phyloP scores from a whole-genome alignment of 345 rosid genomes.

The Citrus hindsii region DNA sequence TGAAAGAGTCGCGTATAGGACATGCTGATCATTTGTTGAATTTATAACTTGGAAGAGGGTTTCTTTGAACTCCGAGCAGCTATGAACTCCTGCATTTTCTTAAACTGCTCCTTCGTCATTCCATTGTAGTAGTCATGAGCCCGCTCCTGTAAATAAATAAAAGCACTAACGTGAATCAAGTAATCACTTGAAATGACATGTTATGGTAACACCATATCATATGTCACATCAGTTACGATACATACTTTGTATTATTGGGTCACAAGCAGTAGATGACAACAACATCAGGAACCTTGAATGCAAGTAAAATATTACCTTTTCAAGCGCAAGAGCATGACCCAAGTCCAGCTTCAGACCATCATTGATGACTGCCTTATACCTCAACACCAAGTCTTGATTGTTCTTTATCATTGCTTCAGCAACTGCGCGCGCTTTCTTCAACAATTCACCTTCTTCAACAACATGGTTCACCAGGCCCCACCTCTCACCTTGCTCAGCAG shows the following conservation, averaged over 20 bases:
- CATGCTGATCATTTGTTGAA: not conserved
- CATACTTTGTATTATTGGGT: not conserved
- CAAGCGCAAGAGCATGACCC: slow-evolving; percentile 66
- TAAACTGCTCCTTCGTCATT: slow-evolving; percentile 86
- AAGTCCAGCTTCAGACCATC: slow-evolving; percentile 81
- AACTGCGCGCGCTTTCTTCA: slow-evolving; percentile 63
- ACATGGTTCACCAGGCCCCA: slow-evolving; percentile 85
- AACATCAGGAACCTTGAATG: not conserved
- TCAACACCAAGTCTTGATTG: slow-evolving; percentile 69
- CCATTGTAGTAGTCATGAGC: slow-evolving; percentile 73
- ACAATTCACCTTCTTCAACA: slow-evolving; percentile 60
- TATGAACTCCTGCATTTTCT: slow-evolving; percentile 95
- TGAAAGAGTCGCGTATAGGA: not conserved
- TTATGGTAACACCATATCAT: not conserved
- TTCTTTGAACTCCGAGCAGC: slow-evolving; percentile 62
- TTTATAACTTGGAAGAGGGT: slow-evolving; percentile 59
- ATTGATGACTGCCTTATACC: slow-evolving; percentile 73
- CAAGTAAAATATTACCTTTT: slow-evolving; percentile 50
- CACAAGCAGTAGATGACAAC: not conserved
- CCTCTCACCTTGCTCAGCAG: slow-evolving; percentile 78
- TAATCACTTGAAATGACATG: not conserved
- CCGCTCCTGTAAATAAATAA: slow-evolving; percentile 49
- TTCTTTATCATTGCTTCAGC: slow-evolving; percentile 68
- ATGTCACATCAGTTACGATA: not conserved
- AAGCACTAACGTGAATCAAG: not conserved